A percentile compares a stretch with the other conserved stretches of the same genome.
These are phyloP conservation scores for Nicotiana knightiana DNA, from an alignment of 257 asterid species.

Conservation along the genomic window DNA sequence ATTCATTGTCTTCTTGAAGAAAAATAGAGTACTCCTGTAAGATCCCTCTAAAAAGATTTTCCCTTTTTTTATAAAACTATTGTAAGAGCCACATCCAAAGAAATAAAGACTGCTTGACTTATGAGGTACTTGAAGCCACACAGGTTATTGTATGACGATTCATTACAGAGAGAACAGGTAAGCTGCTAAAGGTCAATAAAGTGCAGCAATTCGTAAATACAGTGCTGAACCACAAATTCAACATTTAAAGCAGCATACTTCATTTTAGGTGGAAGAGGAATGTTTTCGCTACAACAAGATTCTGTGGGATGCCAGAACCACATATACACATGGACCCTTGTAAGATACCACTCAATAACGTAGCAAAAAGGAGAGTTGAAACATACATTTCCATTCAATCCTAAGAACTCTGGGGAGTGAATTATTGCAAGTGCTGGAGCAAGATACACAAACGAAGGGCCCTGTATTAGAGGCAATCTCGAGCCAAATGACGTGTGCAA, in stretches of 20 bases:
- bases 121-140: neutral
- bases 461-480: slow-evolving; percentile 96
- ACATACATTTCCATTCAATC: slow-evolving; percentile 81
- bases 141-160: neutral
- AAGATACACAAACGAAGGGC: slow-evolving; percentile 93
- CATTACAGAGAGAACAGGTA: neutral
- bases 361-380: slow-evolving; percentile 4
- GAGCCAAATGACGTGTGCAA: slow-evolving; percentile 89
- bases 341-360: neutral
- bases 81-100: neutral
- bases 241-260: neutral
- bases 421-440: slow-evolving; percentile 96
- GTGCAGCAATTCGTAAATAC: neutral
- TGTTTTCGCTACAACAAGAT: neutral
- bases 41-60: neutral
- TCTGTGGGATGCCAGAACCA: neutral
- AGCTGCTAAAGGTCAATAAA: neutral
- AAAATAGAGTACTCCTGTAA: neutral
- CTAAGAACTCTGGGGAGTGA: slow-evolving; percentile 82
- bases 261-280: neutral
- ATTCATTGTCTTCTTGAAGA: neutral
- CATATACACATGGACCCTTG: neutral
- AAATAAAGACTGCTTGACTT: neutral
- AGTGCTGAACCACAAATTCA: neutral
- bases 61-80: neutral